These are phyloP conservation scores for Amauroascus verrucosus DNA, from an alignment of 2,329 filamentous ascomycete genomes.

Conservation along the genomic window DNA sequence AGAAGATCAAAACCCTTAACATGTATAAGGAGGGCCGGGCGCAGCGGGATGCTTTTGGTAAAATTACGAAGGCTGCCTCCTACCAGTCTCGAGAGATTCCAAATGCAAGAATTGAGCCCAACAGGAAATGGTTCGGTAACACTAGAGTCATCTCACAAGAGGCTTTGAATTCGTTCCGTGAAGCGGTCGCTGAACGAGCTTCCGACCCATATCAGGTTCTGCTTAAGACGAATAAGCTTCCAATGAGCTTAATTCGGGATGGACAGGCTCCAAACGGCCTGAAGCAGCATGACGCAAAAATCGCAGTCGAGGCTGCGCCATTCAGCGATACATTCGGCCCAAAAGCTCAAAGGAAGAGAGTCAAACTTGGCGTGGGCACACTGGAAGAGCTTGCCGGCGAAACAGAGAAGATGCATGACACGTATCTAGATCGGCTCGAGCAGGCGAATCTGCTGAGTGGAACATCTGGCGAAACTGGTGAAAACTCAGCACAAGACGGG, in stretches of 20 bases:
- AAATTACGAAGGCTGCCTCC: slow-evolving; percentile 71
- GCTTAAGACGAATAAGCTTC: slow-evolving; percentile 94
- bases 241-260: slow-evolving; percentile 87
- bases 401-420: slow-evolving; percentile 68
- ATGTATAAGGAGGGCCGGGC: slow-evolving; percentile 83
- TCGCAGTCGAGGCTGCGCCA: slow-evolving; percentile 75
- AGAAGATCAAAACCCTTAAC: slow-evolving; percentile 79
- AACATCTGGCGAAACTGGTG: slow-evolving; percentile 46
- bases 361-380: slow-evolving; percentile 76
- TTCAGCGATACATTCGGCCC: slow-evolving; percentile 87
- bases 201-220: slow-evolving; percentile 87
- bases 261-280: slow-evolving; percentile 66
- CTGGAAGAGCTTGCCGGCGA: slow-evolving; percentile 71
- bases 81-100: slow-evolving; percentile 78
- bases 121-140: slow-evolving; percentile 96
- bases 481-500: slow-evolving; percentile 35
- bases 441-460: slow-evolving; percentile 68
- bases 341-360: slow-evolving; percentile 83
- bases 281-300: slow-evolving; percentile 89
- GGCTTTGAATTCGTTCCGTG: slow-evolving; percentile 73
- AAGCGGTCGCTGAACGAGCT: slow-evolving; percentile 82
- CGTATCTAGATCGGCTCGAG: slow-evolving; percentile 69
- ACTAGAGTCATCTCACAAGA: slow-evolving; percentile 85
- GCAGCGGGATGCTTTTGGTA: slow-evolving; percentile 68
- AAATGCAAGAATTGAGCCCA: slow-evolving; percentile 80